These are phyloP conservation scores for Secale cereale DNA, from an alignment of 176 grass and related monocot genomes.

Conservation along the genomic window DNA sequence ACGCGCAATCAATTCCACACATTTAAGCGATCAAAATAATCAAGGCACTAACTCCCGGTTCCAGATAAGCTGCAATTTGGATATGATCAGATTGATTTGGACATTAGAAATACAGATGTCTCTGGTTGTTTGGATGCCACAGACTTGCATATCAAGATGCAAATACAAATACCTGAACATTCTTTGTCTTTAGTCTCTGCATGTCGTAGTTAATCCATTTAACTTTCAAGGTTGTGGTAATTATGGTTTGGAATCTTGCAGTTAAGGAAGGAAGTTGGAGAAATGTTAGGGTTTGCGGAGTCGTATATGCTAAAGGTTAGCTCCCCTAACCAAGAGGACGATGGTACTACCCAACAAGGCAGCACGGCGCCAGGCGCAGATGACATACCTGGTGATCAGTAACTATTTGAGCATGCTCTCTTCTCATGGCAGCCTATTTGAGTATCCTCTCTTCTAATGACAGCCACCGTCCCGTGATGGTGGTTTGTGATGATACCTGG, in stretches of 20 bases:
- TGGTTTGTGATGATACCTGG: constrained; percentile 1
- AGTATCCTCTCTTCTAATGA: neutral
- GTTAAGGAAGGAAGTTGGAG: constrained; percentile 72
- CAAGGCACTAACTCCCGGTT: neutral
- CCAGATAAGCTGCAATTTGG: neutral
- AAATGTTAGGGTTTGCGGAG: constrained; percentile 69
- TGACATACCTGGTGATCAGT: constrained; percentile 22
- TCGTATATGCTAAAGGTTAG: constrained; percentile 48
- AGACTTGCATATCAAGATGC: neutral
- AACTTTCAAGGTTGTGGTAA: neutral
- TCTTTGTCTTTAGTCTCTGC: neutral
- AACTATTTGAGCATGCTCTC: neutral
- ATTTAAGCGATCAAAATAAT: neutral
- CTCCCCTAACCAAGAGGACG: constrained; percentile 32
- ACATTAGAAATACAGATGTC: neutral
- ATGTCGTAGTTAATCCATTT: neutral
- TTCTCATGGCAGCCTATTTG: neutral
- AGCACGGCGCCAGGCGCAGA: constrained; percentile 2
- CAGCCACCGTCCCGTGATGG: neutral
- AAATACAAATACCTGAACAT: neutral
- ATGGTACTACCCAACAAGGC: neutral
- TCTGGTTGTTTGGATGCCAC: neutral
- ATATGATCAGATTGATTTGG: neutral
- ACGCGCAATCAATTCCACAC: no score
- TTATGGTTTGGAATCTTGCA: constrained; percentile 35